Percentiles rank a stretch among this genome's conserved stretches.
These are phyloP conservation scores for Schwanniomyces yamadae DNA, from an alignment of 805 yeast genomes.

Conservation along the genomic window DNA sequence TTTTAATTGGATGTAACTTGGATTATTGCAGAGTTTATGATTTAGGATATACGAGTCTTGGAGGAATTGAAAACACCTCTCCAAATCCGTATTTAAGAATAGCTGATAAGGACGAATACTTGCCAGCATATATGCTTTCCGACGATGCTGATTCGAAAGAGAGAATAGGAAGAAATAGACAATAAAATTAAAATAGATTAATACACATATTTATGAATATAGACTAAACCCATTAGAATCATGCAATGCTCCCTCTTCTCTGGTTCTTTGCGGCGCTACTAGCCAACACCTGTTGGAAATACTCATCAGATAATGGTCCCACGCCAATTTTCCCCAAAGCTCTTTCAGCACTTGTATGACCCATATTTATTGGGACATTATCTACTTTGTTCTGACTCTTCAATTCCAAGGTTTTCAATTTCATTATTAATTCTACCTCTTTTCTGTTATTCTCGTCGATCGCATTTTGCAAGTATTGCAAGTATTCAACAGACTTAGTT, in stretches of 20 bases:
- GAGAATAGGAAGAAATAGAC: constrained; percentile 33
- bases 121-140: constrained; percentile 58
- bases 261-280: constrained; percentile 22
- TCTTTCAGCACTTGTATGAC: constrained; percentile 73
- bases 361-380: constrained; percentile 43
- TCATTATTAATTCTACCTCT: constrained; percentile 71
- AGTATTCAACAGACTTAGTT: constrained; percentile 72
- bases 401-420: constrained; percentile 54
- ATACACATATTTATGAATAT: constrained; percentile 4
- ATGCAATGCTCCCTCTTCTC: constrained; percentile 16
- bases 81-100: constrained; percentile 59
- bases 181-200: neutral
- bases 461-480: constrained; percentile 61
- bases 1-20: constrained; percentile 56
- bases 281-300: constrained; percentile 24
- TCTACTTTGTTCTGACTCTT: constrained; percentile 35
- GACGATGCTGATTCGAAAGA: constrained; percentile 63
- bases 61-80: constrained; percentile 69
- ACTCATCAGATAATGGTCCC: constrained; percentile 64
- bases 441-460: constrained; percentile 77
- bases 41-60: constrained; percentile 84
- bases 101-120: constrained; percentile 23
- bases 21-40: constrained; percentile 79
- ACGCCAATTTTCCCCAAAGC: constrained; percentile 79
- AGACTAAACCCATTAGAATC: neutral